Conservation (phyloP, 805 yeast species). For the Kuraishia molischiana region DNA sequence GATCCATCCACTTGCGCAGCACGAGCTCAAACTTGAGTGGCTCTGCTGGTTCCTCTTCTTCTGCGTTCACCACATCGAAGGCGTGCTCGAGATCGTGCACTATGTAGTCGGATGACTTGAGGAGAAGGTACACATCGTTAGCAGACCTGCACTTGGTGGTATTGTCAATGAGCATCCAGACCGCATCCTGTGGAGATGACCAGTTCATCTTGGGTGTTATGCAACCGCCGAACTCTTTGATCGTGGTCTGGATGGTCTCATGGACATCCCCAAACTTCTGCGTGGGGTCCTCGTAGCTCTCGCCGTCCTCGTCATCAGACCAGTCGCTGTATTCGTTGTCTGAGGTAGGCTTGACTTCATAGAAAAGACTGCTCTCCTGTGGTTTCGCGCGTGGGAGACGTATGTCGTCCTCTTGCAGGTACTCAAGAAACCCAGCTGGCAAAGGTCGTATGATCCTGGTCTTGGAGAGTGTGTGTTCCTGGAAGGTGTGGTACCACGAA, state of each 20-base stretch:
- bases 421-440: slow-evolving; percentile 48
- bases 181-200: slow-evolving; percentile 95
- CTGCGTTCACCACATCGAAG: slow-evolving; percentile 40
- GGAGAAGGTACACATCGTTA: slow-evolving; percentile 67
- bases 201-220: slow-evolving; percentile 90
- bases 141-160: slow-evolving; percentile 61
- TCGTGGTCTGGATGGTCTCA: slow-evolving; percentile 29
- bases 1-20: slow-evolving; percentile 69
- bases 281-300: slow-evolving; percentile 28
- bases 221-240: slow-evolving; percentile 37
- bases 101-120: slow-evolving; percentile 83
- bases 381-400: slow-evolving; percentile 39
- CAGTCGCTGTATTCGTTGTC: slow-evolving; percentile 71
- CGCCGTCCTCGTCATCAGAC: slow-evolving; percentile 36
- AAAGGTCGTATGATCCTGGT: slow-evolving; percentile 45
- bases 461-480: slow-evolving; percentile 33
- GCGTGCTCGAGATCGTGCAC: slow-evolving; percentile 76
- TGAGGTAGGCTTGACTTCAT: slow-evolving; percentile 27
- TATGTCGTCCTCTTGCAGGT: slow-evolving; percentile 61
- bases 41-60: slow-evolving; percentile 16
- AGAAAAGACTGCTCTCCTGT: slow-evolving; percentile 20
- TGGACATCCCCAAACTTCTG: slow-evolving; percentile 53
- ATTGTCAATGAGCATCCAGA: slow-evolving; percentile 81
- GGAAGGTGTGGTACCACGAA: slow-evolving; percentile 48
- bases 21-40: slow-evolving; percentile 50